phyloP scores from a whole-genome alignment of 441 rosid genomes.

The Eutrema salsugineum region DNA sequence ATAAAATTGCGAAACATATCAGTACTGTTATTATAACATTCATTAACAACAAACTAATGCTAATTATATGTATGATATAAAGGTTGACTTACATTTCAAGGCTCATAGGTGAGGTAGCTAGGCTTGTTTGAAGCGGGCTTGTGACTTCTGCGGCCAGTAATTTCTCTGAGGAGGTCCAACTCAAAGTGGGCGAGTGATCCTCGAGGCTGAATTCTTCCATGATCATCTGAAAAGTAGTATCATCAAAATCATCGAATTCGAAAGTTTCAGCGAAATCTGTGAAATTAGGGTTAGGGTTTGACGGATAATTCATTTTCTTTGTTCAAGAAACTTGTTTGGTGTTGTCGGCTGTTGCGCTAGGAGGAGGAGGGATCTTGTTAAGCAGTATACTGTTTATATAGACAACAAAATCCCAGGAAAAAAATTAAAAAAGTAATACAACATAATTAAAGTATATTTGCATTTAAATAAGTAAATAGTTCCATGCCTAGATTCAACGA shows the following conservation, averaged over 20 bases:
- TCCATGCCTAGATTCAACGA: constrained; percentile 24
- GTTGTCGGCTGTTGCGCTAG: constrained; percentile 6
- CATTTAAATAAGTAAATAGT: constrained; percentile 2
- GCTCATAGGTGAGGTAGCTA: constrained; percentile 18
- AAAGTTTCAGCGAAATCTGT: constrained; percentile 2
- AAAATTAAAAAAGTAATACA: not conserved
- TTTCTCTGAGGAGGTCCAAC: constrained; percentile 28
- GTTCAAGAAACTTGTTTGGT: not conserved
- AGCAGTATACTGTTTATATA: constrained; percentile 21
- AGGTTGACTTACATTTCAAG: constrained; percentile 19
- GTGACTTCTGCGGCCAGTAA: constrained; percentile 21
- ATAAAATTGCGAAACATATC: not conserved
- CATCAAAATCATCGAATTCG: constrained; percentile 6
- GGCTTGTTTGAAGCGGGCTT: constrained; percentile 23
- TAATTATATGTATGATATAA: not conserved
- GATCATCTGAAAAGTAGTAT: constrained; percentile 10
- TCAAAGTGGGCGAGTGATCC: constrained; percentile 18
- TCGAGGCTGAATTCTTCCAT: constrained; percentile 21
- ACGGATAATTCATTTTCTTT: constrained; percentile 26
- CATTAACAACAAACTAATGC: not conserved
- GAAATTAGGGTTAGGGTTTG: constrained; percentile 29
- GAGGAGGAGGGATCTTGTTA: constrained; percentile 10
- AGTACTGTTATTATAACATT: not conserved
- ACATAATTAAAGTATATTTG: constrained; percentile 1
- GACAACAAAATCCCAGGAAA: not conserved